Evolutionary conservation across 2,329 filamentous ascomycete species (phyloP).

Genomic region (Diaporthe capsici): DNA sequence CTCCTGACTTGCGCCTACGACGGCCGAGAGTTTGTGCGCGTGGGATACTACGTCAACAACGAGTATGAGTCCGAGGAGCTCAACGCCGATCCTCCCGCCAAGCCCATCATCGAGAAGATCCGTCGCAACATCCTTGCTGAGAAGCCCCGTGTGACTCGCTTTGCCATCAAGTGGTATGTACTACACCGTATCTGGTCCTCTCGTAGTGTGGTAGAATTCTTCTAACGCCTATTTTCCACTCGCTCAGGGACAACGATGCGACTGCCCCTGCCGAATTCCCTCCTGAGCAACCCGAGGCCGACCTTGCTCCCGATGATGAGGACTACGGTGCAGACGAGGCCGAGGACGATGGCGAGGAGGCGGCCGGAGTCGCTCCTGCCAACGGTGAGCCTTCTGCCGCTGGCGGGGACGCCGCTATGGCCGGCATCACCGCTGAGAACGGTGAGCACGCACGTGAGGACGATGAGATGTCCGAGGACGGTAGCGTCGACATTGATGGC

Average conservation of each 20-base stretch:
- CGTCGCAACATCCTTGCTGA: slow-evolving; percentile 93
- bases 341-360: slow-evolving; percentile 75
- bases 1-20: slow-evolving; percentile 97
- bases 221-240: slow-evolving; percentile 31
- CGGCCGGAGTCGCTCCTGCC: slow-evolving; percentile 62
- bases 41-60: slow-evolving; percentile 99
- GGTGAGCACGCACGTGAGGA: slow-evolving; percentile 51
- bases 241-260: slow-evolving; percentile 91
- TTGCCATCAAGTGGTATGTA: slow-evolving; percentile 96
- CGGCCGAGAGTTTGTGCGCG: slow-evolving; percentile 94
- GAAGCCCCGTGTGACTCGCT: slow-evolving; percentile 97
- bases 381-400: slow-evolving; percentile 41
- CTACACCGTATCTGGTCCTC: neutral
- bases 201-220: neutral
- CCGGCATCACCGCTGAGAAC: slow-evolving; percentile 45
- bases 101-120: slow-evolving; percentile 93
- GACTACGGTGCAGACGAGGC: slow-evolving; percentile 93
- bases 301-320: slow-evolving; percentile 86
- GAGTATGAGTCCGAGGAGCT: slow-evolving; percentile 96
- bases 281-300: slow-evolving; percentile 96
- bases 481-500: slow-evolving; percentile 56
- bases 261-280: slow-evolving; percentile 96
- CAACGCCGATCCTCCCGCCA: slow-evolving; percentile 88
- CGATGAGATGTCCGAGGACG: slow-evolving; percentile 56
- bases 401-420: slow-evolving; percentile 52